Evolutionary conservation across 2,329 filamentous ascomycete species (phyloP).

Genomic region (Fusarium sp.): DNA sequence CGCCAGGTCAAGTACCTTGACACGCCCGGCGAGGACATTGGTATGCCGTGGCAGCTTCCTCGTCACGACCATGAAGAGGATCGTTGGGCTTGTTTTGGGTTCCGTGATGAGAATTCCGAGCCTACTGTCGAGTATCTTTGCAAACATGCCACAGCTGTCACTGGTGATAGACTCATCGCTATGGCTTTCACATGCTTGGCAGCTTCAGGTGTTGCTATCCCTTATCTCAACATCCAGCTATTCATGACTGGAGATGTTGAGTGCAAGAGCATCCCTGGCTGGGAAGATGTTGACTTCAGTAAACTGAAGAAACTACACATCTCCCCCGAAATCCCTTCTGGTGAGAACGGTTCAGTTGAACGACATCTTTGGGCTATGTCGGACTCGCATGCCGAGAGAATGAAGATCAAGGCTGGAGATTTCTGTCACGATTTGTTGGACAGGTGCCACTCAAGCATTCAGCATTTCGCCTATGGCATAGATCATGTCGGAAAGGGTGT

Average conservation of each 20-base stretch:
- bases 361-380: not conserved
- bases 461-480: not conserved
- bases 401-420: not conserved
- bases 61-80: not conserved
- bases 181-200: not conserved
- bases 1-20: not conserved
- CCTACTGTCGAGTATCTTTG: not conserved
- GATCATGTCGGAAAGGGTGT: not conserved
- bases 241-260: not conserved
- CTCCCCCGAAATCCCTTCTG: not conserved
- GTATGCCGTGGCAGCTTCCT: not conserved
- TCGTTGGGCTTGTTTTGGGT: not conserved
- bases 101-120: not conserved
- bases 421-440: not conserved
- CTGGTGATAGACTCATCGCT: not conserved
- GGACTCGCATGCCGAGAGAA: not conserved
- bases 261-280: not conserved
- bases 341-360: not conserved
- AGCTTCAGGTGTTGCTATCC: not conserved
- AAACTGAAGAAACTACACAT: not conserved
- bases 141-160: not conserved
- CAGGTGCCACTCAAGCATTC: not conserved
- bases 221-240: not conserved
- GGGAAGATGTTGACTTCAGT: not conserved
- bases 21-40: rapidly evolving